Evolutionary conservation across 106 monocot species (phyloP), one percentile per base, ranked within the genome.

Genomic region (Gastrodia elata): DNA sequence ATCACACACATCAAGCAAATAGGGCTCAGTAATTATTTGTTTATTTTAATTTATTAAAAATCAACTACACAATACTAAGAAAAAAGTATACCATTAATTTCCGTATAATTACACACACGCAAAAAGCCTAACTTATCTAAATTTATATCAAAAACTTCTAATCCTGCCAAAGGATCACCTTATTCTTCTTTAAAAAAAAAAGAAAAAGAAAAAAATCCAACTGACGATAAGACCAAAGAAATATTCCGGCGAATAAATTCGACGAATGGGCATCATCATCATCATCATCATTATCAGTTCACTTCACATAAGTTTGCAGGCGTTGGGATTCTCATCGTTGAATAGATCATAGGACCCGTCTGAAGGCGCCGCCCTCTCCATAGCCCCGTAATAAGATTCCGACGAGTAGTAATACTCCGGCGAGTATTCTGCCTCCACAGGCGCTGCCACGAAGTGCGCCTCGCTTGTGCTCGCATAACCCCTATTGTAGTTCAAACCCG

Each of bases 241-340:
- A 42, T 1, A 68, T 0, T 68, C 69, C 69, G 69, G 40, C 39
- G 69, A 38, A 61, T 3, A 18, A 20, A 0, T 11, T 18, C 37
- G 37, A 16, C 16, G 67, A n/a, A n/a, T n/a, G n/a, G n/a, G n/a
- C n/a, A n/a, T n/a, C 18, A 20, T 15, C 13, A 11, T 32, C 67
- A n/a, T 10, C 67, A 37, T 0, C 37, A 3, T 10, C 39, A 65
- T 39, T 32, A 11, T 92, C n/a, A n/a, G n/a, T n/a, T n/a, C n/a
- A n/a, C n/a, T n/a, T n/a, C 84, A 92, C 92, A 92, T 92, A n/a
- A 92, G 75, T 37, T 39, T 68, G 71, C 92, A 92, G 0, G 80
- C 78, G 73, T 87, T 87, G 35, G 87, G 74, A 57, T 89, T 92
- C 70, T 89, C 92, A 18, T 92, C 92, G 52, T 81, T 85, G 76